These are phyloP conservation scores for Mycena sanguinolenta DNA, from an alignment of 768 basidiomycete genomes.

Conservation along the genomic window DNA sequence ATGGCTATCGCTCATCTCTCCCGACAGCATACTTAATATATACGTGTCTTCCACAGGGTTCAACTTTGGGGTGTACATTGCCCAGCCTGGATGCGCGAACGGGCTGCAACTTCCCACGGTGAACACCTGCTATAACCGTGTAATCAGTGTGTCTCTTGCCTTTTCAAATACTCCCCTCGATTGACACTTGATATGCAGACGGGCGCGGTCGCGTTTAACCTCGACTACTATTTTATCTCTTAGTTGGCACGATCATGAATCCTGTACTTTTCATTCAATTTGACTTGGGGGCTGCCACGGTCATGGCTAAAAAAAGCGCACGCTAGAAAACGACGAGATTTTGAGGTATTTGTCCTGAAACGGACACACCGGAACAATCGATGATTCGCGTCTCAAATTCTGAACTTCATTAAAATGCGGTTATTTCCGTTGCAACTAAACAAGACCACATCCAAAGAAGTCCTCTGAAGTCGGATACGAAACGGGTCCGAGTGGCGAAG, in stretches of 20 bases:
- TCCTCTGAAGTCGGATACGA: no score
- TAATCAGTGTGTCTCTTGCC: no score
- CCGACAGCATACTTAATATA: slow-evolving; percentile 8
- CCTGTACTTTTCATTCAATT: slow-evolving; percentile 8
- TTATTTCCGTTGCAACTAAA: no score
- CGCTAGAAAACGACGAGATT: slow-evolving; percentile 5
- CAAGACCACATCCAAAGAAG: no score
- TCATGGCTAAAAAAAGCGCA: no score
- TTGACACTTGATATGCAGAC: slow-evolving; percentile 9
- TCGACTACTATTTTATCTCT: slow-evolving; percentile 12
- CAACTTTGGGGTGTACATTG: no score
- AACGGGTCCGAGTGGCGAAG: no score
- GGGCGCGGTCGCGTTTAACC: slow-evolving; percentile 11
- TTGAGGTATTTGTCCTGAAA: slow-evolving; percentile 7
- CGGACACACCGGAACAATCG: no score
- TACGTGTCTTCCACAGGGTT: slow-evolving; percentile 10
- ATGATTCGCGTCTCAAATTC: no score
- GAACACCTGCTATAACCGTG: slow-evolving; percentile 14
- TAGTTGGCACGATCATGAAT: slow-evolving; percentile 6
- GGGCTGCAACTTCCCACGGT: slow-evolving; percentile 9
- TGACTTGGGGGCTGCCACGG: no score
- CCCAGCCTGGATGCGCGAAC: no score
- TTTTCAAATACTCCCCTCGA: slow-evolving; percentile 13
- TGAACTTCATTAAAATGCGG: no score
- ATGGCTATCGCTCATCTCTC: slow-evolving; percentile 3